Evolutionary conservation across 116 monocot species (phyloP), one percentile per base, ranked within the genome.

Genomic region (Posidonia oceanica): DNA sequence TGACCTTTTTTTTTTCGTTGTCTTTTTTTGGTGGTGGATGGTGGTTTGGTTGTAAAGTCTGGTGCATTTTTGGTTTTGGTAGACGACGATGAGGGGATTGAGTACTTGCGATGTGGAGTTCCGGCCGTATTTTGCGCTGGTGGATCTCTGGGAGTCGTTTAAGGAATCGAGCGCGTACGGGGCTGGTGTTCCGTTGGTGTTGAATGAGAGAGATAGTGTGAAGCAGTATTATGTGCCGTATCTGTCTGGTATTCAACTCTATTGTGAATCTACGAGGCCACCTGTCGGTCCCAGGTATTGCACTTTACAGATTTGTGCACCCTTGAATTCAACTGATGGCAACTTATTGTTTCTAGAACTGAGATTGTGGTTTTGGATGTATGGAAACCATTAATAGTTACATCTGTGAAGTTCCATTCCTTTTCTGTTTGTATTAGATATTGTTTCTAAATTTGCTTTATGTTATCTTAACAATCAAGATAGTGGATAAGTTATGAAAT

Each of bases 211-310:
- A 20, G 75, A 86, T 40, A 51, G 52, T 15, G 77, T 86, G 12
- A 59, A 73, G 18, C 86, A 86, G 63, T 86, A 83, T 54, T 86
- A 86, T 55, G 86, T 86, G 18, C 86, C 86, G 4, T 86, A 73
- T 74, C 60, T 86, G 54, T 86, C 86, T 52, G 86, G 74, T 20
- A 72, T 86, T 7, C 86, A 86, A 58, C 63, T 86, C 8, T 83
- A 70, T 53, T 60, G 13, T 16, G 69, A 75, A 59, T 67, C 80
- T 13, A 52, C 56, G n/a, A 29, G 58, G 23, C 68, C 36, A 17
- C 36, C 23, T 11, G 40, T 2, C 2, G 18, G 12, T 58, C 4
- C 20, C 2, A 71, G 71, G 71, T 71, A 71, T 37, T 37, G 36
- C 3, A 68, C 7, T 2, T 51, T 21, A 29, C 18, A 4, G 29